These are phyloP conservation scores for Saccharomyces mikatae DNA, from an alignment of 805 yeast genomes.

Conservation along the genomic window DNA sequence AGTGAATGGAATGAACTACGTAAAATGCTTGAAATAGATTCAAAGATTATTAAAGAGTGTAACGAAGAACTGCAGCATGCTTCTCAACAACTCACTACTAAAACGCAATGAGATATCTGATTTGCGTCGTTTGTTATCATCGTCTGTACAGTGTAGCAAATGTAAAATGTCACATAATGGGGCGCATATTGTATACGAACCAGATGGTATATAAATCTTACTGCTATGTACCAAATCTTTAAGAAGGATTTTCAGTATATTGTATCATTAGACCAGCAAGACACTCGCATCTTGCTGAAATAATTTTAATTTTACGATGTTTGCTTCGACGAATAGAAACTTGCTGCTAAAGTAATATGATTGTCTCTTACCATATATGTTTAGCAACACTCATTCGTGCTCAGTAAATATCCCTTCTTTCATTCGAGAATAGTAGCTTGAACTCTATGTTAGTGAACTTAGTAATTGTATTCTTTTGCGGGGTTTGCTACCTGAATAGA, in stretches of 20 bases:
- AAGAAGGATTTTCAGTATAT: too few relatives aligned
- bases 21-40: conserved; percentile 14
- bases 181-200: too few relatives aligned
- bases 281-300: too few relatives aligned
- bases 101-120: not conserved
- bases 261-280: too few relatives aligned
- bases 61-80: conserved; percentile 11
- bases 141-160: not conserved
- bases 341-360: not conserved
- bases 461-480: not conserved
- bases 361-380: not conserved
- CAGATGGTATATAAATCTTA: not conserved
- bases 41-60: conserved; percentile 23
- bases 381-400: not conserved
- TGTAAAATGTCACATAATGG: not conserved
- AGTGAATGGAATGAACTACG: conserved; percentile 30
- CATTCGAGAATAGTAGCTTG: not conserved
- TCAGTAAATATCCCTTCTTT: not conserved
- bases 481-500: not conserved
- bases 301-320: too few relatives aligned
- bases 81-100: not conserved
- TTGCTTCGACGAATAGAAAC: too few relatives aligned
- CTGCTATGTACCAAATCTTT: not conserved
- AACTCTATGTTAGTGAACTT: not conserved
- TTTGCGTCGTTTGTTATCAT: not conserved